Evolutionary conservation across 1,139 yeast species (phyloP).

Genomic region (Taphrina communis): DNA sequence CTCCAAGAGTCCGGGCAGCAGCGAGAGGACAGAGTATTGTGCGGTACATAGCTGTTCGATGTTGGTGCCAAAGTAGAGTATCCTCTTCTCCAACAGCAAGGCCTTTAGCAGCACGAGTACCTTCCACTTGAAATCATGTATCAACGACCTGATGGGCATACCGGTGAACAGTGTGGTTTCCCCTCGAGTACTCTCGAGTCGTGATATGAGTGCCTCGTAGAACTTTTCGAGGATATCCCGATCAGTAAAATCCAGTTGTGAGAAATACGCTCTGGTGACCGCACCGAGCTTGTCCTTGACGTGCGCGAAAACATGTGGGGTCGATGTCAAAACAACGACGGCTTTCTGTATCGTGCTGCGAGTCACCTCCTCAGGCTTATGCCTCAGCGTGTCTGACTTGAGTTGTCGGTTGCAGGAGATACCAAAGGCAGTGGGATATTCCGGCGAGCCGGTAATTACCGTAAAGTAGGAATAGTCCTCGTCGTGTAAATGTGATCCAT

Average conservation of each 20-base stretch:
- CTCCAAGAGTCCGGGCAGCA: constrained; percentile 61
- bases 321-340: constrained; percentile 81
- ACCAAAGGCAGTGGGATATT: constrained; percentile 75
- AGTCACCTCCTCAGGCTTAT: constrained; percentile 70
- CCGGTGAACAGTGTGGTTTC: constrained; percentile 36
- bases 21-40: constrained; percentile 60
- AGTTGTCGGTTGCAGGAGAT: constrained; percentile 92
- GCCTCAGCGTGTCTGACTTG: constrained; percentile 64
- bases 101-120: constrained; percentile 77
- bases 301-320: constrained; percentile 79
- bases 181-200: constrained; percentile 16
- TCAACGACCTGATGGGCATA: constrained; percentile 69
- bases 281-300: constrained; percentile 88
- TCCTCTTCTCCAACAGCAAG: constrained; percentile 65
- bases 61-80: constrained; percentile 75
- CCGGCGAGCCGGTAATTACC: constrained; percentile 57
- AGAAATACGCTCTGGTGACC: constrained; percentile 83
- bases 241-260: constrained; percentile 78
- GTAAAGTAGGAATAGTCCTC: constrained; percentile 94
- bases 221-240: constrained; percentile 69
- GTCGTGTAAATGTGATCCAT: constrained; percentile 89
- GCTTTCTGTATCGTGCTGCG: constrained; percentile 92
- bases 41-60: constrained; percentile 76
- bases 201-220: constrained; percentile 69
- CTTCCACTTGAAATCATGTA: constrained; percentile 65